Conservation (phyloP, 2,329 filamentous ascomycete genomes). For the Beauveria medogensis region DNA sequence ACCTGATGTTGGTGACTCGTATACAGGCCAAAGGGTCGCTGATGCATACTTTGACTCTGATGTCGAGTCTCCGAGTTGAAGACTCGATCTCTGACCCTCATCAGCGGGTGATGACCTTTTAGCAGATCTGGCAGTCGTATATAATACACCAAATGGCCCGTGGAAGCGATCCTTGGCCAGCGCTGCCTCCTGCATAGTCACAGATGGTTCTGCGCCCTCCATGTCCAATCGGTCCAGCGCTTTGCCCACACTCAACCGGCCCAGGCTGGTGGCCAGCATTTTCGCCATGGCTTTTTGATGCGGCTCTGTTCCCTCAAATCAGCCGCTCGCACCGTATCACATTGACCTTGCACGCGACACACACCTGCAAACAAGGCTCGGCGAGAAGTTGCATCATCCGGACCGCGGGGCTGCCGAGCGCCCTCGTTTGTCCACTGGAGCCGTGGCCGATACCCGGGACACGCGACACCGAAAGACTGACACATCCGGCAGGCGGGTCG, state of each 20-base stretch:
- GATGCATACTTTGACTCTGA: not conserved
- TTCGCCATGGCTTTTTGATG: slow-evolving; percentile 1
- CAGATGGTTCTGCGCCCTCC: not conserved
- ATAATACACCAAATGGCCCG: not conserved
- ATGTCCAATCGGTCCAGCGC: not conserved
- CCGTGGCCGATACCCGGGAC: slow-evolving; percentile 13
- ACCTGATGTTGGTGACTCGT: not conserved
- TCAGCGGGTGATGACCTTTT: not conserved
- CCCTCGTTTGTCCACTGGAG: slow-evolving; percentile 14
- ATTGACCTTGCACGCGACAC: not conserved
- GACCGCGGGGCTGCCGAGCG: not conserved
- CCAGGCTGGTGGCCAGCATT: not conserved
- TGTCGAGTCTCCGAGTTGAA: not conserved
- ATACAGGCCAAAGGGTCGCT: too few relatives aligned
- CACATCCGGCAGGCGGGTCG: slow-evolving; percentile 14
- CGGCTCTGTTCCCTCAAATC: not conserved
- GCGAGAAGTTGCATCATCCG: not conserved
- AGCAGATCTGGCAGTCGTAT: not conserved
- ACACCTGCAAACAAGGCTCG: not conserved
- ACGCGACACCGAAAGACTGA: slow-evolving; percentile 10
- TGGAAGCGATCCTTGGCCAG: not conserved
- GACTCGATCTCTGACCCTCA: not conserved
- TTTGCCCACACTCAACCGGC: not conserved
- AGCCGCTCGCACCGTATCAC: not conserved
- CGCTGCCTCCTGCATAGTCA: not conserved